Evolutionary conservation across 2,329 filamentous ascomycete species (phyloP), one percentile per base, ranked within the genome.

Genomic region (Magnaporthiopsis incrustans): DNA sequence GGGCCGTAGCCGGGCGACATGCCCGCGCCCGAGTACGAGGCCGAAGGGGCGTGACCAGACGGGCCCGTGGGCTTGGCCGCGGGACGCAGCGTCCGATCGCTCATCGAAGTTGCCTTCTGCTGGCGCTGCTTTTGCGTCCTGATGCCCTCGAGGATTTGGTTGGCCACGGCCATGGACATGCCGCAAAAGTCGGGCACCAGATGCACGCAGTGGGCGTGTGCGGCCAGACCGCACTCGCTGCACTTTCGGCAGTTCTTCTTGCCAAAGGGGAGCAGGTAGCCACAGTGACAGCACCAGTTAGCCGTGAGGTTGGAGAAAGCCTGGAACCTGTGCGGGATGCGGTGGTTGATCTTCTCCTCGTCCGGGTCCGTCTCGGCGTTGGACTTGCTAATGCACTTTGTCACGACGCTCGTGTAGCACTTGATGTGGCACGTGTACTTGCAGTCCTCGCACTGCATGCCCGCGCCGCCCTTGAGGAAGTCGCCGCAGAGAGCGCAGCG

Each of bases 371-470:
- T 96, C 76, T 99, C 95, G 68, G 95, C 94, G 74, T 99, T 99
- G 67, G 94, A 97, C 77, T 99, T 98, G 79, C 94, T 98, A 77
- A 99, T 99, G 79, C 95, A 99, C 78, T 99, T 99, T 68, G 95
- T 99, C 70, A 99, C 95, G 60, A 99, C 95, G 76, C 93, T 96
- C 22, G 86, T 80, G 77, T 98, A 99, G 75, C 95, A 99, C 78
- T 98, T 97, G 71, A 92, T 94, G 77, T 99, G 95, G 77, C 95
- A 99, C 56, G 94, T 98, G 79, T 98, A 98, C 79, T 98, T 98
- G 89, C 95, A 99, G 78, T 99, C 95, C 68, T 96, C 91, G 77
- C 95, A 99, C 79, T 99, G 95, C 94, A 99, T 99, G 67, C 95
- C 95, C 27, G 95, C 91, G 61, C 94, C 96, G 75, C 98, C 98